These are phyloP conservation scores for Dactylellina leptospora DNA, from an alignment of 2,329 filamentous ascomycete genomes.

Conservation along the genomic window DNA sequence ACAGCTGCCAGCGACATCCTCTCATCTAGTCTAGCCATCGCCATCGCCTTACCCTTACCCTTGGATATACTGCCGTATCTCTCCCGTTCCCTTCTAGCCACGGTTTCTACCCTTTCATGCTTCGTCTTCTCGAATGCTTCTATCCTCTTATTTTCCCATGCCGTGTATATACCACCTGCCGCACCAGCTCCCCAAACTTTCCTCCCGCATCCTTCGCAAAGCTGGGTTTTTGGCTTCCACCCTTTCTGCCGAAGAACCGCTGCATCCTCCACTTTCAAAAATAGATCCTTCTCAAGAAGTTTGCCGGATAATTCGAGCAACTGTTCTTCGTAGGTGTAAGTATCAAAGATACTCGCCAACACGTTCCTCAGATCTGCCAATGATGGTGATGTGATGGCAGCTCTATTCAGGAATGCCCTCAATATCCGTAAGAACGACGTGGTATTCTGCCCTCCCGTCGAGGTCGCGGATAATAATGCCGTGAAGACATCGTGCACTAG, in stretches of 20 bases:
- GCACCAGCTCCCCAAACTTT: slow-evolving; percentile 90
- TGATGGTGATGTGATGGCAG: slow-evolving; percentile 81
- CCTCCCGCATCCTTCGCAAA: slow-evolving; percentile 84
- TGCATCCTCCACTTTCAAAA: slow-evolving; percentile 80
- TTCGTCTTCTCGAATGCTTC: slow-evolving; percentile 54
- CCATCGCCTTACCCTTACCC: slow-evolving; percentile 60
- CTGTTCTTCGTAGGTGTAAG: slow-evolving; percentile 93
- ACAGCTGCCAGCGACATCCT: neutral
- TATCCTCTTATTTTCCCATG: slow-evolving; percentile 74
- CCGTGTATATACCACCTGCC: slow-evolving; percentile 77
- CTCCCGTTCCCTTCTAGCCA: slow-evolving; percentile 62
- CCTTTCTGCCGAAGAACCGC: slow-evolving; percentile 79
- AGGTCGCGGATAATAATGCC: slow-evolving; percentile 79
- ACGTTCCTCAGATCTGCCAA: slow-evolving; percentile 86
- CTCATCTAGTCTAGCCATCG: slow-evolving; percentile 4
- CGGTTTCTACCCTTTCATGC: slow-evolving; percentile 29
- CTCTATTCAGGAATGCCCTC: slow-evolving; percentile 84
- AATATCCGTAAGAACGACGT: slow-evolving; percentile 85
- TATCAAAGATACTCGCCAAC: slow-evolving; percentile 87
- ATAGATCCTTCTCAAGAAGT: slow-evolving; percentile 87
- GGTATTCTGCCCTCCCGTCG: slow-evolving; percentile 60
- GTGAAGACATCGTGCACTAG: slow-evolving; percentile 92
- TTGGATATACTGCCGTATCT: slow-evolving; percentile 61
- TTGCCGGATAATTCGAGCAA: slow-evolving; percentile 85
- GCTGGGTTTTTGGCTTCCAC: slow-evolving; percentile 86